These are phyloP conservation scores for Cercospora citrullina DNA, from an alignment of 2,329 filamentous ascomycete genomes.

Conservation along the genomic window DNA sequence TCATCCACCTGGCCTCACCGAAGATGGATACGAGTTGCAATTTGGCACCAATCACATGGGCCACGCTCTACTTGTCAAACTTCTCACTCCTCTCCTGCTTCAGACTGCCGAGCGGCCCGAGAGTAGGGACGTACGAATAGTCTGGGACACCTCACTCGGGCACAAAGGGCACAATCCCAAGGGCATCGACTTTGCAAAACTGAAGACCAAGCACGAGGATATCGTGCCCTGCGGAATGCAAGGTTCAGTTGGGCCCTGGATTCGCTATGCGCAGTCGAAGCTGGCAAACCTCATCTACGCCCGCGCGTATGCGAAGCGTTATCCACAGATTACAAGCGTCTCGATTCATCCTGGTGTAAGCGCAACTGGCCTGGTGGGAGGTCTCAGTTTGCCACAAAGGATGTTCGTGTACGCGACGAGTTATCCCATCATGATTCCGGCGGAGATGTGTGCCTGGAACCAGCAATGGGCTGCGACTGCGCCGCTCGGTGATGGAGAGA, in stretches of 20 bases:
- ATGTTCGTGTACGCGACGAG: constrained; percentile 19
- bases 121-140: constrained; percentile 33
- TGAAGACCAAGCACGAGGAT: constrained; percentile 31
- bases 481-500: constrained; percentile 38
- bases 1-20: constrained; percentile 23
- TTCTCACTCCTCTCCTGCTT: constrained; percentile 32
- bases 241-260: constrained; percentile 15
- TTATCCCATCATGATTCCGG: constrained; percentile 21
- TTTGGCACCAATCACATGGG: constrained; percentile 41
- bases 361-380: constrained; percentile 45
- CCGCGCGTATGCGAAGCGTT: constrained; percentile 44
- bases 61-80: constrained; percentile 38
- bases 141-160: constrained; percentile 36
- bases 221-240: constrained; percentile 13
- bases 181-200: constrained; percentile 33
- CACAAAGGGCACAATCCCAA: constrained; percentile 22
- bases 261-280: constrained; percentile 53
- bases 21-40: constrained; percentile 40
- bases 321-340: constrained; percentile 49
- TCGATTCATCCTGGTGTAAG: constrained; percentile 54
- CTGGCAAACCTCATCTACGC: constrained; percentile 54
- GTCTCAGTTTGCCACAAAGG: constrained; percentile 12
- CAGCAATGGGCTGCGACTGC: constrained; percentile 47
- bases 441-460: constrained; percentile 42
- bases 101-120: constrained; percentile 26